Percentiles rank a stretch among this genome's conserved stretches.
These are phyloP conservation scores for Pyrenochaeta sp. DNA, from an alignment of 2,329 filamentous ascomycete genomes.

Conservation along the genomic window DNA sequence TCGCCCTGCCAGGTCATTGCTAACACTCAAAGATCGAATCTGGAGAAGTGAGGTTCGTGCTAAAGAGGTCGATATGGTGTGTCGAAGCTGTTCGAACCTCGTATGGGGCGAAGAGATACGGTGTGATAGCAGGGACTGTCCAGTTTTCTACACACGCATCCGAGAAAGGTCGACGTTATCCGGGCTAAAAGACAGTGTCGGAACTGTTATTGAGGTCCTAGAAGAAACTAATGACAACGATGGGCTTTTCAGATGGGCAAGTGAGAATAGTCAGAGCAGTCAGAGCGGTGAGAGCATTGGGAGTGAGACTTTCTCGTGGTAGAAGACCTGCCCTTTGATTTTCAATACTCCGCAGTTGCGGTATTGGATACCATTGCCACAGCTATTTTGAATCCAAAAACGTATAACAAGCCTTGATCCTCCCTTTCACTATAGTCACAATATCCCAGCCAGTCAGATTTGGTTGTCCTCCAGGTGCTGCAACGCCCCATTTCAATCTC, in stretches of 20 bases:
- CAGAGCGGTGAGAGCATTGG: background rate
- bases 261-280: no score
- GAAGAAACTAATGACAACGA: conserved; percentile 24
- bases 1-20: conserved; percentile 67
- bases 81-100: conserved; percentile 79
- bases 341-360: background rate
- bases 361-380: no score
- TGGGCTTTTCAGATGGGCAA: background rate
- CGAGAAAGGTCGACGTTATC: conserved; percentile 60
- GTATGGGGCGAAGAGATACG: conserved; percentile 78
- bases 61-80: conserved; percentile 73
- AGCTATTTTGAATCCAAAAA: conserved; percentile 13
- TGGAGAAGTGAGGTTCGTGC: conserved; percentile 70
- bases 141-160: conserved; percentile 84
- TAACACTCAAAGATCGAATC: conserved; percentile 70
- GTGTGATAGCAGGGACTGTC: conserved; percentile 92
- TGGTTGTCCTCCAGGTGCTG: background rate
- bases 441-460: conserved; percentile 14
- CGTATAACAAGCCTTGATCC: conserved; percentile 17
- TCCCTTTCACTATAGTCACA: conserved; percentile 12
- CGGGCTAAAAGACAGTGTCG: conserved; percentile 32
- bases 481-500: conserved; percentile 15
- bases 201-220: conserved; percentile 36
- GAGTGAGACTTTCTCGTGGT: background rate
- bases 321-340: background rate